Evolutionary conservation across 1,139 yeast genomes (phyloP).

Genomic region (Ogataea hybrid): DNA sequence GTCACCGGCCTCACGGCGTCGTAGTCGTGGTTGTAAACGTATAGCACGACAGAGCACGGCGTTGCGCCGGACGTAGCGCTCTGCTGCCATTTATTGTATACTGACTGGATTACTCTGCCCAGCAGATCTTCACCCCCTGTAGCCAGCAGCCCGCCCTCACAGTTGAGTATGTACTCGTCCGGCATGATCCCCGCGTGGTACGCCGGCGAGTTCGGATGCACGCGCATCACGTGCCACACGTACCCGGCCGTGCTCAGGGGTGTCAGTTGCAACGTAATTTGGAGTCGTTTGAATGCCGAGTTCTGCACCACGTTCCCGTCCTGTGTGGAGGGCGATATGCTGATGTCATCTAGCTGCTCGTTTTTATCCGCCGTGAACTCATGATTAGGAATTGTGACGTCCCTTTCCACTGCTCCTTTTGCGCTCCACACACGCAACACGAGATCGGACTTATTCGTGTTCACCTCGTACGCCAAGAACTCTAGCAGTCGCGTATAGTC

Average conservation of each 20-base stretch:
- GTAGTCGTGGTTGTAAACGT: constrained; percentile 85
- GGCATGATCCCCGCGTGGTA: constrained; percentile 80
- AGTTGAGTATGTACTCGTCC: constrained; percentile 87
- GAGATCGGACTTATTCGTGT: constrained; percentile 35
- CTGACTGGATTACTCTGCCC: constrained; percentile 64
- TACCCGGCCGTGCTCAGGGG: constrained; percentile 74
- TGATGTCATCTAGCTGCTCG: constrained; percentile 32
- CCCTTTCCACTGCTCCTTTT: constrained; percentile 73
- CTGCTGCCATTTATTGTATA: constrained; percentile 43
- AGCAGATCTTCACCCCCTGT: constrained; percentile 85
- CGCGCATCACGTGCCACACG: constrained; percentile 83
- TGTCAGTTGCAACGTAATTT: constrained; percentile 72
- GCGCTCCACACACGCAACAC: constrained; percentile 80
- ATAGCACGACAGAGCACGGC: constrained; percentile 45
- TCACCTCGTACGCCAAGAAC: constrained; percentile 39
- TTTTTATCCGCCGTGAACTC: constrained; percentile 27
- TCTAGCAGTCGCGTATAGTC: constrained; percentile 24
- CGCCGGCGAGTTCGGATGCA: constrained; percentile 82
- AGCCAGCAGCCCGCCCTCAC: constrained; percentile 77
- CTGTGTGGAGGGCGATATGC: constrained; percentile 19
- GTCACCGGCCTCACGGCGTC: constrained; percentile 86
- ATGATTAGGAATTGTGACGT: constrained; percentile 45
- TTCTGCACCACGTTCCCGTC: constrained; percentile 24
- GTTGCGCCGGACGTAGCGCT: constrained; percentile 25
- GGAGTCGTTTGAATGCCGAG: constrained; percentile 43